Conservation (phyloP, 306 rosid species). For the Vicia faba region DNA sequence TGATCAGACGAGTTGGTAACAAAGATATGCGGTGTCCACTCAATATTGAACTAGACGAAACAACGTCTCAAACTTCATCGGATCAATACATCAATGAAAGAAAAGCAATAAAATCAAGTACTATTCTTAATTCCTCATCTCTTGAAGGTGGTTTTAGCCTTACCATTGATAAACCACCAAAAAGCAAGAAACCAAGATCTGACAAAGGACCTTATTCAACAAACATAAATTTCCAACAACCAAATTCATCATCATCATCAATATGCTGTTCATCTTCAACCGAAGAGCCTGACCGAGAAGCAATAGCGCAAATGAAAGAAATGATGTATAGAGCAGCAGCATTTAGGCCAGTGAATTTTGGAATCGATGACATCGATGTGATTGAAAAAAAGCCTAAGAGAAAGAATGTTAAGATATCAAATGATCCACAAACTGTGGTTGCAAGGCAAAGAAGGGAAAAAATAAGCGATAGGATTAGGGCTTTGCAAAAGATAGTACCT, state of each 20-base stretch:
- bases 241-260: conserved; percentile 62
- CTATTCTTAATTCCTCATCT: conserved; percentile 40
- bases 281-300: conserved; percentile 86
- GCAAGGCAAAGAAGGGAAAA: conserved; percentile 95
- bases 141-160: conserved; percentile 52
- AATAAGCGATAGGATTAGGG: conserved; percentile 85
- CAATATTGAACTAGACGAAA: conserved; percentile 42
- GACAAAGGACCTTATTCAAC: conserved; percentile 58
- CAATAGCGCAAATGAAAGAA: conserved; percentile 92
- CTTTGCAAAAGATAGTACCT: conserved; percentile 87
- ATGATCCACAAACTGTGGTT: conserved; percentile 95
- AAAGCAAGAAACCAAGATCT: conserved; percentile 66
- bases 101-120: neutral
- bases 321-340: conserved; percentile 94
- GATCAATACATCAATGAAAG: conserved; percentile 22
- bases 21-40: conserved; percentile 31
- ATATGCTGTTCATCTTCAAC: conserved; percentile 38
- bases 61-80: conserved; percentile 46
- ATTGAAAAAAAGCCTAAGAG: conserved; percentile 76
- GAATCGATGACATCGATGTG: conserved; percentile 53
- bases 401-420: conserved; percentile 82
- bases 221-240: conserved; percentile 74
- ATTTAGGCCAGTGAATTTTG: conserved; percentile 84
- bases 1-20: neutral
- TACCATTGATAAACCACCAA: conserved; percentile 51